A percentile compares a stretch with the other conserved stretches of the same genome.
Conservation (phyloP, 768 basidiomycete species). For the Mycena crocata region DNA sequence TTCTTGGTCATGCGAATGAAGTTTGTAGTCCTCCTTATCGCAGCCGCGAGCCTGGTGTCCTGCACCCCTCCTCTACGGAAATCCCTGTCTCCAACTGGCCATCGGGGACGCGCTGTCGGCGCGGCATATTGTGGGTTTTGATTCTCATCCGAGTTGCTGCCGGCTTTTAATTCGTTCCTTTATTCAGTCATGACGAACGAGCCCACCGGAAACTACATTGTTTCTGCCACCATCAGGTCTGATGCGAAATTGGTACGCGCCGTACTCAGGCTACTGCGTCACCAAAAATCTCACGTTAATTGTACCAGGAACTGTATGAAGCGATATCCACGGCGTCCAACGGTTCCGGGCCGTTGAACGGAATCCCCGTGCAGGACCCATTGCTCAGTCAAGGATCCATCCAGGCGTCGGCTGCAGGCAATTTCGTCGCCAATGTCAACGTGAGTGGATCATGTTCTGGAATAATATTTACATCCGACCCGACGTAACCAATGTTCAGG, state of each 20-base stretch:
- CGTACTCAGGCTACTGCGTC: no score
- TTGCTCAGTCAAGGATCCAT: conserved; percentile 43
- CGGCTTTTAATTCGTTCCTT: not conserved
- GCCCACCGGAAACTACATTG: conserved; percentile 46
- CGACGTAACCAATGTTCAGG: conserved; percentile 26
- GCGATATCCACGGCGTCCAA: conserved; percentile 28
- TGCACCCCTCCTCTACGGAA: no score
- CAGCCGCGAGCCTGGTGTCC: no score
- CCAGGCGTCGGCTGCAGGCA: conserved; percentile 17
- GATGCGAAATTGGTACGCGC: conserved; percentile 44
- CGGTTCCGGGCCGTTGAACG: no score
- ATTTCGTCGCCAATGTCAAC: conserved; percentile 23
- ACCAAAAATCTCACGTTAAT: no score
- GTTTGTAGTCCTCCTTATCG: no score
- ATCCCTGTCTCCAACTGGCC: no score
- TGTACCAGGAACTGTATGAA: conserved; percentile 28
- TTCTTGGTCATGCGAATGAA: no score
- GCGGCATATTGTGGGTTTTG: conserved; percentile 24
- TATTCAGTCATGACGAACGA: conserved; percentile 52
- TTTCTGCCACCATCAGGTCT: conserved; percentile 42
- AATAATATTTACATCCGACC: not conserved
- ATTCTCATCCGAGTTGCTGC: not conserved
- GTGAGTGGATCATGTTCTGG: not conserved
- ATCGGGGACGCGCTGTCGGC: no score
- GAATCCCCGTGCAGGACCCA: no score